Base-by-base conservation (phyloP, 495 filamentous ascomycete genomes). In the Choiromyces venosus region DNA sequence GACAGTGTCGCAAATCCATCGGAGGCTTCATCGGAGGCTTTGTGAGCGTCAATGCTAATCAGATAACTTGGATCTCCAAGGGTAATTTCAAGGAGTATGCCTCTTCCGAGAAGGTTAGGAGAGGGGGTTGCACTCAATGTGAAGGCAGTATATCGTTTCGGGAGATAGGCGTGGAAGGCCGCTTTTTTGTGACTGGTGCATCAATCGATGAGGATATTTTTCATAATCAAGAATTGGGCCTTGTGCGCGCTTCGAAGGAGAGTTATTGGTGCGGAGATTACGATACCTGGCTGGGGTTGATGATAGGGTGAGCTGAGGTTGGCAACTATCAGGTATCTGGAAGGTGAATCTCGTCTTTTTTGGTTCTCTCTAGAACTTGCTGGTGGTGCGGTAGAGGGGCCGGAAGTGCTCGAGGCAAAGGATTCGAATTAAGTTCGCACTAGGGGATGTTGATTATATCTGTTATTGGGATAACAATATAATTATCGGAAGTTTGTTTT, bases 231-330 rank as follows among this genome's bases (percentile, higher is more conserved):
- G 66, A 44, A 37, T 19, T 44, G 18, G 44, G 21, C 6, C 1
- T 73, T 10, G 8, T 73, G 10, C 8, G 9, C 29, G 29, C 21
- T 36, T 37, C 14, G 1, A 19, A 37, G 25, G n/a, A 33, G 38
- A 65, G 66, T 35, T 33, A 0, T 8, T 69, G 66, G 36, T 25
- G 37, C 44, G n/a, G 29, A 38, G 42, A 69, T 39, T 29, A 12
- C 19, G 5, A n/a, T n/a, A n/a, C n/a, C n/a, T 73, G 19, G n/a
- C 3, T 6, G 66, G 44, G 29, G 44, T 69, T 37, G 66, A 44
- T 36, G 71, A 73, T 68, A 65, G 46, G 44, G 71, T 65, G 9
- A n/a, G n/a, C n/a, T n/a, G n/a, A 37, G 21, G 44, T 68, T 65
- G 44, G 68, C 44, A 8, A 73, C 37, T 2, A 33, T 29, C 3